phyloP scores from a whole-genome alignment of 2,329 filamentous ascomycete species.

The Karstenula rhodostoma region DNA sequence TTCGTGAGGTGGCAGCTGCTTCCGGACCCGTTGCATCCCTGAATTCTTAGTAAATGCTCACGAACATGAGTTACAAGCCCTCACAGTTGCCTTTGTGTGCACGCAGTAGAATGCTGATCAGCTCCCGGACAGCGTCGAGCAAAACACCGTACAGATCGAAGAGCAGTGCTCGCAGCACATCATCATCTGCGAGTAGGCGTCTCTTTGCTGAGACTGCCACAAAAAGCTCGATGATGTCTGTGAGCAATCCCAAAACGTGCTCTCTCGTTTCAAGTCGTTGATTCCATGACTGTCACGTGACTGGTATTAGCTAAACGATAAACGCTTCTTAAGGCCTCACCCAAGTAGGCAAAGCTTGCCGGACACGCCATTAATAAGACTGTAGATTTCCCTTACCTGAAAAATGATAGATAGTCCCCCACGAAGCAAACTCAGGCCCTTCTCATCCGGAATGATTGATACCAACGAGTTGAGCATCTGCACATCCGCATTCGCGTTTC shows the following conservation, averaged over 20 bases:
- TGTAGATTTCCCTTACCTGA: background rate
- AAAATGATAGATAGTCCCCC: constrained; percentile 5
- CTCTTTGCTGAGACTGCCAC: background rate
- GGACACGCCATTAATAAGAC: background rate
- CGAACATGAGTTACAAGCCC: background rate
- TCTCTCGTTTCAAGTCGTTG: constrained; percentile 7
- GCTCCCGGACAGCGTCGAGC: background rate
- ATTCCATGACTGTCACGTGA: background rate
- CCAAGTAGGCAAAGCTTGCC: too few species aligned
- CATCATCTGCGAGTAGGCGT: background rate
- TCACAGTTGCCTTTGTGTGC: constrained; percentile 3
- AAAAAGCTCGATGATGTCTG: background rate
- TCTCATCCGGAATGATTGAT: constrained; percentile 8
- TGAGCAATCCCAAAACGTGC: background rate
- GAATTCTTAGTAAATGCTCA: too few species aligned
- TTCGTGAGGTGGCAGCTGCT: constrained; percentile 7
- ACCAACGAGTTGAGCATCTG: background rate
- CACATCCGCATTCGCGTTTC: constrained; percentile 2
- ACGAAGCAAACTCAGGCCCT: constrained; percentile 7
- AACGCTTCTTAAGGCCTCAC: too few species aligned
- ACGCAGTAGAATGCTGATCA: background rate
- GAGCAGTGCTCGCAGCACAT: background rate
- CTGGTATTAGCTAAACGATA: background rate
- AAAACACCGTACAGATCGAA: constrained; percentile 5
- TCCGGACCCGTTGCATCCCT: background rate